Base-by-base conservation (phyloP, 2,329 filamentous ascomycete genomes). In the Ascosphaera pollenicola region DNA sequence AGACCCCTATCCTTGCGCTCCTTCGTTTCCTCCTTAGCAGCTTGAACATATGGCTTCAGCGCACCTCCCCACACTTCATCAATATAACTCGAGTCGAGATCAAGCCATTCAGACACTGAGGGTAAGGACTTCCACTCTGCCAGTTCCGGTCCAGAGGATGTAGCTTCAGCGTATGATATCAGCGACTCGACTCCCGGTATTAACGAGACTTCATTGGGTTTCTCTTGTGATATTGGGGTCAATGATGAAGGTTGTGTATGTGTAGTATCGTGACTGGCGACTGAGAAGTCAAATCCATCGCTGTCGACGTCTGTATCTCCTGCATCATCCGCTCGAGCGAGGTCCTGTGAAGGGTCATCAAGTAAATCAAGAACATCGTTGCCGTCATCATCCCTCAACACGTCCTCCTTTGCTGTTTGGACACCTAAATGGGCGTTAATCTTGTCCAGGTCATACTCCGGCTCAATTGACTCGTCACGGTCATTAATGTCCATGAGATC, bases 21-120 rank as follows among this genome's bases (percentile, higher is more conserved):
- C 5, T 15, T 6, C 5, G 30, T 32, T 32, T 32, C 30, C 11
- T 32, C 30, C 11, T 32, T 32, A 15, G 30, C 30, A 6, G 30
- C 30, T 32, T 32, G 6, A 15, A 32, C 30, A 15, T 13, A 32
- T 7, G 30, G 30, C n/a, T 32, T 32, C 5, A 32, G 30, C n/a
- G 30, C 30, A n/a, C 30, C 30, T 13, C 46, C 46, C 44, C 44
- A 47, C 17, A 47, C 46, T 7, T 34, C 40, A 36, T 46, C 46
- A 3, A 43, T 42, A 15, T 47, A 47, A 13, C 35, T 36, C 3
- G 26, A 13, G 21, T 47, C 44, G 8, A 45, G 34, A 6, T 42
- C 43, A 16, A 47, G 30, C 46, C 46, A 47, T 36, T 46, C 44
- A 11, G 39, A 37, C 19, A 46, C 39, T 13, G 41, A 41, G 16